Evolutionary conservation across 2,329 filamentous ascomycete genomes (phyloP), one percentile per base, ranked within the genome.

Genomic region (Pseudogymnoascus sp.): DNA sequence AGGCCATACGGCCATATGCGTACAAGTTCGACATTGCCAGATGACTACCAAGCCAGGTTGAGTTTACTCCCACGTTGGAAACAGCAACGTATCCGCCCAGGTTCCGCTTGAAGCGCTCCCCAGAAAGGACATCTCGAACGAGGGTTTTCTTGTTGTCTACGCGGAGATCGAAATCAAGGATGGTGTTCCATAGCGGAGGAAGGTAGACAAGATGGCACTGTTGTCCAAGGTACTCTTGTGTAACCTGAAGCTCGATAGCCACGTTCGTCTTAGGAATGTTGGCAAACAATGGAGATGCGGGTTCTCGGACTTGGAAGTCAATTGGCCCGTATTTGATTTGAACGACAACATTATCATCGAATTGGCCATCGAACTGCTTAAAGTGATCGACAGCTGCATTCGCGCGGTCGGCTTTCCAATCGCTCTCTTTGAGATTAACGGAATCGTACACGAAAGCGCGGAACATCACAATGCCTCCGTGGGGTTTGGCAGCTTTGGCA

Each of bases 281-380:
- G 0, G 80, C 80, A 66, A 90, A 89, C 0, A 91, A 74, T 0
- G 88, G 87, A 3, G 84, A 88, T 1, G 80, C 74, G 1, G 88
- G 84, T 71, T 90, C 88, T 37, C 88, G 82, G 9, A 89, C 85
- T 69, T 90, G 88, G 72, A 90, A 90, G 70, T 90, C 88, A 64
- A 90, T 90, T 0, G 88, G 87, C 0, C 88, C 88, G 66, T 87
- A 89, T 73, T 90, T 91, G 73, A 90, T 86, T 70, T 91, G 88
- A 2, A 90, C 79, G 0, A 90, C 79, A 0, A 90, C 87, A 56
- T 90, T 90, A 53, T 87, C 84, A 21, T 87, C 84, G 63, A 90
- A 90, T 64, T 85, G 72, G 4, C 79, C 82, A 68, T 90, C 88
- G 0, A 90, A 78, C 0, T 79, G 77, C 14, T 83, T 77, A 72